Base-by-base conservation (phyloP, 2,329 filamentous ascomycete species). In the Trichoderma breve region DNA sequence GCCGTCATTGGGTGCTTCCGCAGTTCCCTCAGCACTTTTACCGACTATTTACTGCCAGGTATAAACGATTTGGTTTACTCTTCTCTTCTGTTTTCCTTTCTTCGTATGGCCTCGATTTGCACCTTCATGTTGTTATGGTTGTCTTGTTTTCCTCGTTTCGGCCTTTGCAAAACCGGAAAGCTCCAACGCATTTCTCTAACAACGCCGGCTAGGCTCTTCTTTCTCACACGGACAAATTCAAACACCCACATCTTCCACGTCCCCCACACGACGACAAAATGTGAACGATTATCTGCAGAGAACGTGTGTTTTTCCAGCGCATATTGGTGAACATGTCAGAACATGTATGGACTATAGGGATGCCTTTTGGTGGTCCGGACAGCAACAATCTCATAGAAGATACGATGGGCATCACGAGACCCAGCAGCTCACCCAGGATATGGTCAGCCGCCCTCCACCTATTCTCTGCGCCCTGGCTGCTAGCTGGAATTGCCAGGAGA, bases 291-390 rank as follows among this genome's bases (percentile, higher is more conserved):
- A 84, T 71, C 79, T 89, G 9, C 82, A 87, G 62, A 81, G 82
- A 15, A 80, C 81, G 1, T 88, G 86, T 70, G 79, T 81, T 15
- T 78, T 85, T 24, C 78, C 81, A n/a, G 77, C 80, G n/a, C 79
- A 81, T 14, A 79, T 82, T 30, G 76, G 80, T 2, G 80, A 82
- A n/a, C 78, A 83, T 72, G 84, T 86, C 18, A 82, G 82, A 69
- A 76, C 78, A 4, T 82, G 84, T 68, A 76, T 87, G 3, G 87
- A 89, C 75, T 88, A 87, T 70, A 82, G 86, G 36, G 87, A 89
- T 74, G 83, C 82, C 2, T 89, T 89, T 75, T 89, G 87, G 87
- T 87, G 86, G 85, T 86, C 84, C 18, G 86, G 87, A 62, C 84
- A 87, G 73, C 78, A 87, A 73, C 78, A 86, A 28, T 83, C 78